A percentile compares a stretch with the other conserved stretches of the same genome.
Evolutionary conservation across 108 stramenopile species (phyloP).

Genomic region (Aurantiochytrium sp.): DNA sequence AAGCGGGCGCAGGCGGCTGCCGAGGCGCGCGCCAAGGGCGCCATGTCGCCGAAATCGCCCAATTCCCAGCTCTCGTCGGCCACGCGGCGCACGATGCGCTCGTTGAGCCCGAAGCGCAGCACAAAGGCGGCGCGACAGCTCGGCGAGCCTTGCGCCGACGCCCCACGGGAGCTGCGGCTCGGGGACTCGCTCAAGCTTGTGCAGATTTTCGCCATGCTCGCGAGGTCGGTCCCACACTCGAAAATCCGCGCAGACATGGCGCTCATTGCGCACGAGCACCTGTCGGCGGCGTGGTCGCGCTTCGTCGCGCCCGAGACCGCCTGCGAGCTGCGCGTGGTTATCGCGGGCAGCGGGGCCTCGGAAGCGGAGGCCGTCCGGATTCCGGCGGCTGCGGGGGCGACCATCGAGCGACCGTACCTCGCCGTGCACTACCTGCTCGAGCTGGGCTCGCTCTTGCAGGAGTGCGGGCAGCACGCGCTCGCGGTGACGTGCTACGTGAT

Average conservation of each 20-base stretch:
- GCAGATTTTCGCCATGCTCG: constrained; percentile 15
- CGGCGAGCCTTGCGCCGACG: background rate
- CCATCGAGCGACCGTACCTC: background rate
- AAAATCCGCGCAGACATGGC: background rate
- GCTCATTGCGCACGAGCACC: background rate
- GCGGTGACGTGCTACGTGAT: background rate
- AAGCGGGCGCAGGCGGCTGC: background rate
- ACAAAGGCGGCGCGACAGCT: background rate
- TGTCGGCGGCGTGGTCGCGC: background rate
- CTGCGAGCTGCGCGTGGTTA: background rate
- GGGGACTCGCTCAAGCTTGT: background rate
- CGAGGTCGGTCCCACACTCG: background rate
- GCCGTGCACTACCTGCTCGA: background rate
- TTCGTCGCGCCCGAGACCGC: background rate
- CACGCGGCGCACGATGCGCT: background rate
- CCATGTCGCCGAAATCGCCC: background rate
- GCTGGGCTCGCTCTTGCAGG: constrained; percentile 8
- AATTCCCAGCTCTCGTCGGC: background rate
- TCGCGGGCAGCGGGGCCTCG: background rate
- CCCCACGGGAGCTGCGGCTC: background rate
- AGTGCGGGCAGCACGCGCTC: background rate
- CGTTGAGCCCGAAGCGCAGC: background rate
- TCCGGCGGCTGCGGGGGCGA: background rate
- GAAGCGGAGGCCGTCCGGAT: background rate
- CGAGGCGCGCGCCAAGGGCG: background rate